A percentile compares a stretch with the other conserved stretches of the same genome.
Conservation (phyloP, 2,329 filamentous ascomycete genomes). For the Anthostomella pinea region DNA sequence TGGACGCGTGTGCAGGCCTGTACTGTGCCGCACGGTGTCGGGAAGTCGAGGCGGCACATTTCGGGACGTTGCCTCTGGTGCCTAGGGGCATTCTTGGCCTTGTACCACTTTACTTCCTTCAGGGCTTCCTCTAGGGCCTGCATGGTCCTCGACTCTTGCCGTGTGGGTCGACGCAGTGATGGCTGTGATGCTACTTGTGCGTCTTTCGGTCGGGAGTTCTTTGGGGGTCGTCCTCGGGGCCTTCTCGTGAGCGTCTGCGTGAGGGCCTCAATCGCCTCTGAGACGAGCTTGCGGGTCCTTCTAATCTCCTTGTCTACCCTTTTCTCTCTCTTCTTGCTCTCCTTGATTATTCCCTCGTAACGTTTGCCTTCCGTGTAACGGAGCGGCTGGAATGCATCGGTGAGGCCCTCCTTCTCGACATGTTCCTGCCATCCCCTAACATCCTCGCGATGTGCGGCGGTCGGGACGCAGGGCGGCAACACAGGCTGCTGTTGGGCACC, state of each 20-base stretch:
- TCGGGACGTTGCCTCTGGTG: constrained; percentile 1
- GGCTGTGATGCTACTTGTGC: background rate
- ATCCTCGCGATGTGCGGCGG: too few relatives aligned
- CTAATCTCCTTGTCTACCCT: too few relatives aligned
- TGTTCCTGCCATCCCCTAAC: background rate
- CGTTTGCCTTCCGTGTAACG: constrained; percentile 9
- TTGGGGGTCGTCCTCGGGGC: background rate
- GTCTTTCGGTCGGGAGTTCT: background rate
- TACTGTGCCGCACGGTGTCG: constrained; percentile 5
- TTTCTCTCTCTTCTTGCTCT: background rate
- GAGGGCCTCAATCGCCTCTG: background rate
- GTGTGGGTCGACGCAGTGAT: too few relatives aligned
- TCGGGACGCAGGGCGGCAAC: too few relatives aligned
- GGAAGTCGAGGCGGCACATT: background rate
- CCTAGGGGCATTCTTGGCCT: background rate
- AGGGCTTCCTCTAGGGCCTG: background rate
- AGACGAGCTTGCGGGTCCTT: background rate
- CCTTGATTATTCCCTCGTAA: constrained; percentile 8
- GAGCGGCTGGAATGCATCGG: constrained; percentile 5
- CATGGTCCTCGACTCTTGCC: background rate
- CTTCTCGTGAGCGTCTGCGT: background rate
- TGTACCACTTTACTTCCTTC: background rate
- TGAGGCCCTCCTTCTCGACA: background rate
- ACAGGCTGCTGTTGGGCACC: too few relatives aligned
- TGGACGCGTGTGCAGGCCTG: background rate